Evolutionary conservation across 75 land plant species (phyloP).

Genomic region (Gnetum montanum): DNA sequence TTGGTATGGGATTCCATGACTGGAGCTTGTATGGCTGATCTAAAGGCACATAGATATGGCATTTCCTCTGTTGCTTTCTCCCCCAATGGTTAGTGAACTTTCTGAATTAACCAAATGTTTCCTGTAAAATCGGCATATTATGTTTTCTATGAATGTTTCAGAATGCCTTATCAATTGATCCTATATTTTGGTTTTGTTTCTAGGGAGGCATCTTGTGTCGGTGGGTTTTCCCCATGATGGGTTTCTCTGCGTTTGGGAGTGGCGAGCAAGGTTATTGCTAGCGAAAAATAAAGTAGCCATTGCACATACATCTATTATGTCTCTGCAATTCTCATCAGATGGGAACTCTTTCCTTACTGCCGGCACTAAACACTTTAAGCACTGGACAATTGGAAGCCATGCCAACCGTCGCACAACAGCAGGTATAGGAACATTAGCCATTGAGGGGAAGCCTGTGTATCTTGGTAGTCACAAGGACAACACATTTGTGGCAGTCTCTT

Average conservation of each 20-base stretch:
- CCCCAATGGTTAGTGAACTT: conserved; percentile 54
- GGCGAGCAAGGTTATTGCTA: conserved; percentile 38
- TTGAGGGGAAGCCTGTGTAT: conserved; percentile 42
- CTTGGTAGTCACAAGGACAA: conserved; percentile 41
- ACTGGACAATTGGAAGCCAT: conserved; percentile 38
- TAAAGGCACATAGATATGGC: conserved; percentile 62
- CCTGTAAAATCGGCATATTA: background rate
- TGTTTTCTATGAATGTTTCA: too few relatives aligned
- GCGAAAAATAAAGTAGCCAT: conserved; percentile 42
- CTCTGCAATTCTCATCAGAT: conserved; percentile 48
- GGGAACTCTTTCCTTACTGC: conserved; percentile 57
- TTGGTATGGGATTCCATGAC: conserved; percentile 56
- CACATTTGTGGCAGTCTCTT: conserved; percentile 47
- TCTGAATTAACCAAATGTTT: too few relatives aligned
- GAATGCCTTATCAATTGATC: too few relatives aligned
- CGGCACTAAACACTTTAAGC: conserved; percentile 58
- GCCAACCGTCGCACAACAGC: conserved; percentile 20
- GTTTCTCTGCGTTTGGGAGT: conserved; percentile 62
- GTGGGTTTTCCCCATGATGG: conserved; percentile 58
- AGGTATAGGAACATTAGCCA: conserved; percentile 13
- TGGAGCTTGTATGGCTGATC: conserved; percentile 33
- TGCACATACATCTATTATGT: conserved; percentile 31
- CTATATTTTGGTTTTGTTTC: conserved; percentile 12
- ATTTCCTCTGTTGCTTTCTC: conserved; percentile 53
- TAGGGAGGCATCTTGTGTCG: conserved; percentile 43